phyloP scores from a whole-genome alignment of 352 stramenopile species.

The Phytophthora pisi region DNA sequence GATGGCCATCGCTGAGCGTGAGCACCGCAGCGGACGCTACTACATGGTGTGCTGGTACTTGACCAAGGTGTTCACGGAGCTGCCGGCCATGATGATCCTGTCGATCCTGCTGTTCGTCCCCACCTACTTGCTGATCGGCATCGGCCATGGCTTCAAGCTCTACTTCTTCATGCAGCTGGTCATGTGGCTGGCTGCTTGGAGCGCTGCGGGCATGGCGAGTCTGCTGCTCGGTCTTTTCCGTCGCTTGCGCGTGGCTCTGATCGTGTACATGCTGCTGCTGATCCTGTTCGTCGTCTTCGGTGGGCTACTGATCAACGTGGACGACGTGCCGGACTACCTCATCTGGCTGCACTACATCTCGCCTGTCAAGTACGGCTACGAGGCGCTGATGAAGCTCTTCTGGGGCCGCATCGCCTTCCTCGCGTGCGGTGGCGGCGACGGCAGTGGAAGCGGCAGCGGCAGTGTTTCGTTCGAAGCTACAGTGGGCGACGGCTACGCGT shows the following conservation, averaged over 20 bases:
- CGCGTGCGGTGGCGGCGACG: constrained; percentile 23
- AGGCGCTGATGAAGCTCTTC: constrained; percentile 50
- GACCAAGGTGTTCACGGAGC: constrained; percentile 42
- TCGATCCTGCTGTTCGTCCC: constrained; percentile 50
- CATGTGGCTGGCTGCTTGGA: constrained; percentile 45
- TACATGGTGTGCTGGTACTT: constrained; percentile 42
- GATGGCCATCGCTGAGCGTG: constrained; percentile 34
- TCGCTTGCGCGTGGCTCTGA: constrained; percentile 32
- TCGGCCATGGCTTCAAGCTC: constrained; percentile 45
- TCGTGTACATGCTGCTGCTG: constrained; percentile 41
- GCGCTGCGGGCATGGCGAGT: constrained; percentile 35
- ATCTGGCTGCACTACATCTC: constrained; percentile 71
- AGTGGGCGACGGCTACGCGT: constrained; percentile 27
- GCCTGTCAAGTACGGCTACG: constrained; percentile 48
- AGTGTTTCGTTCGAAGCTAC: constrained; percentile 20
- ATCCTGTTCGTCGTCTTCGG: constrained; percentile 51
- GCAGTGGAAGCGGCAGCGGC: constrained; percentile 25
- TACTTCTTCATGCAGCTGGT: constrained; percentile 61
- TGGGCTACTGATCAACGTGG: constrained; percentile 51
- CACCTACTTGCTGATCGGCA: constrained; percentile 50
- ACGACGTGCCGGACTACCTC: constrained; percentile 55
- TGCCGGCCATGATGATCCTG: constrained; percentile 43
- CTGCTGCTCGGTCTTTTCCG: constrained; percentile 45
- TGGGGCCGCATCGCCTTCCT: constrained; percentile 38
- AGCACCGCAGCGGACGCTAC: constrained; percentile 37